phyloP scores from a whole-genome alignment of 2,329 filamentous ascomycete species.

The Talaromyces sp. region DNA sequence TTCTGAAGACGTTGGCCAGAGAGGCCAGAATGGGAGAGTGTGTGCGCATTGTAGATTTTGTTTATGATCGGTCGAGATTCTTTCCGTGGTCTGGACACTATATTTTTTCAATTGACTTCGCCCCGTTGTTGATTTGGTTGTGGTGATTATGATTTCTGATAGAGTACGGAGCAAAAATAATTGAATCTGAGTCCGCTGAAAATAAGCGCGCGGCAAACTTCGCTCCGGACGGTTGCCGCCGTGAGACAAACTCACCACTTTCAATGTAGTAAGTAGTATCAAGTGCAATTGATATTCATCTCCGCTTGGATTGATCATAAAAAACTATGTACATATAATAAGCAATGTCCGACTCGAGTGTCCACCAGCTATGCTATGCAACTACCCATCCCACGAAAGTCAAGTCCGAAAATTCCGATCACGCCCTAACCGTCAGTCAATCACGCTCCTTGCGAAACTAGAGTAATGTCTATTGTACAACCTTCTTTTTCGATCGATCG shows the following conservation, averaged over 20 bases:
- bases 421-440: conserved; percentile 8
- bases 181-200: background rate
- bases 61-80: background rate
- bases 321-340: conserved; percentile 6
- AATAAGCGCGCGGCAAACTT: conserved; percentile 9
- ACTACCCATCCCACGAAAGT: background rate
- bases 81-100: too few species aligned
- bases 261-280: too few species aligned
- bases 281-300: background rate
- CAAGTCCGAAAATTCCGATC: background rate
- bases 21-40: conserved; percentile 40
- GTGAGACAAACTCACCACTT: background rate
- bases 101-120: background rate
- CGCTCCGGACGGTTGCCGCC: background rate
- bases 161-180: background rate
- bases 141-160: background rate
- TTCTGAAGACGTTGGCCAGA: conserved; percentile 42
- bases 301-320: background rate
- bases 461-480: conserved; percentile 8
- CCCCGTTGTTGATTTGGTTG: background rate
- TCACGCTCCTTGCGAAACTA: background rate
- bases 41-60: conserved; percentile 15
- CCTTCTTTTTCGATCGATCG: conserved; percentile 36
- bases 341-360: background rate
- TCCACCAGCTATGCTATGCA: background rate